Evolutionary conservation across 805 yeast species (phyloP).

Genomic region (Saccharomyces kudriavzevii): DNA sequence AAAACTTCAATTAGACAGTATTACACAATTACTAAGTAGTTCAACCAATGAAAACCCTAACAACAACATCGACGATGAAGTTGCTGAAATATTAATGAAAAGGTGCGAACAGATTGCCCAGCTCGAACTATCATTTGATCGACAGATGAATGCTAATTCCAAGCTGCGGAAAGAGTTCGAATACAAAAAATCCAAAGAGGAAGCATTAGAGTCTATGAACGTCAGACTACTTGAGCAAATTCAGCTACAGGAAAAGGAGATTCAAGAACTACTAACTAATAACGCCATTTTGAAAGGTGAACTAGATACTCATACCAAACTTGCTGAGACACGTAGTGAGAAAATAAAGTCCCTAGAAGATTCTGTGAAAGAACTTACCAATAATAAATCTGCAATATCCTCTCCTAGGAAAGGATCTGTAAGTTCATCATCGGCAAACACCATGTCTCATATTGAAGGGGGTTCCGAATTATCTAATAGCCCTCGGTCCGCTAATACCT

Average conservation of each 20-base stretch:
- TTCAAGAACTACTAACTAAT: slow-evolving; percentile 10
- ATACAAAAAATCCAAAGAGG: slow-evolving; percentile 7
- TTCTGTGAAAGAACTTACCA: slow-evolving; percentile 3
- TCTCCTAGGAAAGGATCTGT: slow-evolving; percentile 4
- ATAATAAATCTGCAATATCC: not conserved
- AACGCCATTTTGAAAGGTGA: slow-evolving; percentile 14
- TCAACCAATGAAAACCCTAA: not conserved
- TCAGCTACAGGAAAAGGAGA: slow-evolving; percentile 14
- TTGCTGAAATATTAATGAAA: slow-evolving; percentile 14
- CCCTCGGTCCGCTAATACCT: not conserved
- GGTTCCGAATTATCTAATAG: slow-evolving; percentile 9
- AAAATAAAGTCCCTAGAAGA: slow-evolving; percentile 12
- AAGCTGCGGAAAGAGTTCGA: slow-evolving; percentile 7
- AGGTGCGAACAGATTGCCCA: slow-evolving; percentile 20
- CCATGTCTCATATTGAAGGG: slow-evolving; percentile 9
- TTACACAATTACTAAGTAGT: slow-evolving; percentile 8
- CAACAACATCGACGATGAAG: slow-evolving; percentile 4
- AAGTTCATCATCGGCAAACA: slow-evolving; percentile 9
- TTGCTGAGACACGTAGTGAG: slow-evolving; percentile 9
- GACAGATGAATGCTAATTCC: slow-evolving; percentile 8
- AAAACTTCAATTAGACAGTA: slow-evolving; percentile 8
- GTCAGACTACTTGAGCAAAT: slow-evolving; percentile 17
- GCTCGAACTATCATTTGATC: slow-evolving; percentile 16
- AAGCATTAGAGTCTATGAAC: slow-evolving; percentile 18
- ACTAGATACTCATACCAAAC: slow-evolving; percentile 9